Conservation (phyloP, 805 yeast species). For the Kazachstania bromeliacearum region DNA sequence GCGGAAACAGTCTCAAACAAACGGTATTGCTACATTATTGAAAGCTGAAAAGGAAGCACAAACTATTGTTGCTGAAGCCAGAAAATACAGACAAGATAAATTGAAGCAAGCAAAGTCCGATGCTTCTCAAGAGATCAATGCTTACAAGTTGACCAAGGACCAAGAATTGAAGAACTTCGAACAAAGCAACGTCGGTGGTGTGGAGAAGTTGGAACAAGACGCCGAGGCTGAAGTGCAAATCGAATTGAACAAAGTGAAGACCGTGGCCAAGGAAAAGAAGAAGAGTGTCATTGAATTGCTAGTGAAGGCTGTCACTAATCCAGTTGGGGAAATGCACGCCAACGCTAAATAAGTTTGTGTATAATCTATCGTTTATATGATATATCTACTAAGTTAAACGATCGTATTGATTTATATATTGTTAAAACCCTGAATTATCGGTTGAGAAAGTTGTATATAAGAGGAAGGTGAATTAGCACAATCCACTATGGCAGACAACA, state of each 20-base stretch:
- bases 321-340: constrained; percentile 74
- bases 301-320: constrained; percentile 68
- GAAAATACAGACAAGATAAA: constrained; percentile 67
- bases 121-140: constrained; percentile 81
- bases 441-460: too few species aligned
- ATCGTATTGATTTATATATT: too few species aligned
- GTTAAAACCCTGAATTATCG: too few species aligned
- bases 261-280: constrained; percentile 54
- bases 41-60: constrained; percentile 97
- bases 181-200: constrained; percentile 57
- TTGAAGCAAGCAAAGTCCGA: constrained; percentile 91
- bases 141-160: constrained; percentile 78
- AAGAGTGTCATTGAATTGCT: constrained; percentile 61
- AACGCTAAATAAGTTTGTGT: constrained; percentile 40
- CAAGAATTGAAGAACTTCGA: constrained; percentile 67
- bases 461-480: too few species aligned
- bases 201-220: constrained; percentile 43
- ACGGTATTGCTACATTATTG: constrained; percentile 31
- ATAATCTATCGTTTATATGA: neutral
- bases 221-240: constrained; percentile 66
- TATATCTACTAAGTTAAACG: neutral
- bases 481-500: too few species aligned
- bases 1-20: too few species aligned
- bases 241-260: constrained; percentile 62
- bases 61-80: constrained; percentile 84